Percentiles rank a stretch among this genome's conserved stretches.
Evolutionary conservation across 1,284 basidiomycete species (phyloP).

Genomic region (Ceraceosorus guamensis): DNA sequence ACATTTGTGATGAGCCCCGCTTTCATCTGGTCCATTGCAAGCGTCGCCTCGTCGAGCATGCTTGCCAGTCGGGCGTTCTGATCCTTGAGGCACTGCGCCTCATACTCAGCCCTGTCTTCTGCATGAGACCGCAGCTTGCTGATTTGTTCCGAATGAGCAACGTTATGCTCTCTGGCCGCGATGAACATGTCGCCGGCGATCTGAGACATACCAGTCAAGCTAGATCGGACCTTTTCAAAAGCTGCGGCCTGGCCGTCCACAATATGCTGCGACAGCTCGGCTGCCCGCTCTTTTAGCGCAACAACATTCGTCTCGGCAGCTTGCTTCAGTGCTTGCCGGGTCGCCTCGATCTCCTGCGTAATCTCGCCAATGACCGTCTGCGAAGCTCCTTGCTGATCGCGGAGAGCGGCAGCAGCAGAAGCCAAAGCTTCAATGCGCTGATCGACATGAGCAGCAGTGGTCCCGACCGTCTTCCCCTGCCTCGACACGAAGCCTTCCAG

Average conservation of each 20-base stretch:
- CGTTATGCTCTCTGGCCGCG: conserved; percentile 59
- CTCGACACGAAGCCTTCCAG: conserved; percentile 40
- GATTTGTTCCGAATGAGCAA: conserved; percentile 49
- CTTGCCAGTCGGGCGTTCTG: conserved; percentile 66
- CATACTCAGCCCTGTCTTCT: conserved; percentile 55
- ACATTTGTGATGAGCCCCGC: conserved; percentile 67
- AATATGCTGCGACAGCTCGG: background rate
- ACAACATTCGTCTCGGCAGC: conserved; percentile 54
- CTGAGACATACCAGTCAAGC: conserved; percentile 45
- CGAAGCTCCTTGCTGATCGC: conserved; percentile 39
- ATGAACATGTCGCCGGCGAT: conserved; percentile 57
- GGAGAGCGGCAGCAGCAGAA: conserved; percentile 15
- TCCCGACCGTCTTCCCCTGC: conserved; percentile 58
- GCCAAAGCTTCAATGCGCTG: conserved; percentile 13
- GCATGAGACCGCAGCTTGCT: conserved; percentile 55
- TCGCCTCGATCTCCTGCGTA: conserved; percentile 60
- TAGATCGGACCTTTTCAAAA: conserved; percentile 26
- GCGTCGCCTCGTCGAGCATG: conserved; percentile 63
- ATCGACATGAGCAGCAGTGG: conserved; percentile 54
- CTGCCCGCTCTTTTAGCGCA: conserved; percentile 45
- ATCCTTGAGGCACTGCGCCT: conserved; percentile 59
- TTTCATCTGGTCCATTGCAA: conserved; percentile 61
- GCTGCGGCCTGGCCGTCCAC: background rate
- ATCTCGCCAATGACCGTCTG: conserved; percentile 53
- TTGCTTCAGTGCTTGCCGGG: conserved; percentile 58